phyloP scores from a whole-genome alignment of 345 rosid species.

The Bretschneidera sinensis region DNA sequence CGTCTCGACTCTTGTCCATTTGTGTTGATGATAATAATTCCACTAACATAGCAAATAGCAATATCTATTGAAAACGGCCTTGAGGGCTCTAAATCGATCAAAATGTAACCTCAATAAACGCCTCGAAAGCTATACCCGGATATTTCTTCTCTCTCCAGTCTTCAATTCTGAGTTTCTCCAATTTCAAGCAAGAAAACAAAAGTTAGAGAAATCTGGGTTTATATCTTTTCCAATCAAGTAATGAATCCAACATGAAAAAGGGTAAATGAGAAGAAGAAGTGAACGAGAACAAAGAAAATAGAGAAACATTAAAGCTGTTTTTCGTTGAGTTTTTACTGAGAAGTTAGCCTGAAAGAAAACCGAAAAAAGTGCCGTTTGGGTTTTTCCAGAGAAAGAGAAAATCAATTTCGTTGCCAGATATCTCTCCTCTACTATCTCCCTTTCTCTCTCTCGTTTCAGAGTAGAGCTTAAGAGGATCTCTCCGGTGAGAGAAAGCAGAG shows the following conservation, averaged over 20 bases:
- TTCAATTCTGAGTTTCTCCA: conserved; percentile 10
- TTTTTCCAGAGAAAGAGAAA: conserved; percentile 28
- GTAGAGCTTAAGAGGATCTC: conserved; percentile 11
- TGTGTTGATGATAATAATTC: conserved; percentile 22
- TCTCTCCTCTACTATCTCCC: conserved; percentile 26
- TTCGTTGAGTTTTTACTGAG: conserved; percentile 5
- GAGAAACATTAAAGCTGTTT: neutral
- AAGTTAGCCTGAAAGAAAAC: conserved; percentile 4
- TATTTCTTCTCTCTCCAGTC: conserved; percentile 16
- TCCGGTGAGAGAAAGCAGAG: neutral
- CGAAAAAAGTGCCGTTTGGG: conserved; percentile 25
- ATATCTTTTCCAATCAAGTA: conserved; percentile 4
- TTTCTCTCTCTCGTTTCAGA: conserved; percentile 6
- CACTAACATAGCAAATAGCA: neutral
- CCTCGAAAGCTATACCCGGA: conserved; percentile 21
- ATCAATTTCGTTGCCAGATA: conserved; percentile 21
- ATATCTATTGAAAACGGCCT: conserved; percentile 22
- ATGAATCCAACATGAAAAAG: neutral
- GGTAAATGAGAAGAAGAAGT: neutral
- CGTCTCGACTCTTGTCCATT: conserved; percentile 76
- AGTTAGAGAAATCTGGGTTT: neutral
- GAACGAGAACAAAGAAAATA: neutral
- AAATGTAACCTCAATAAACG: neutral
- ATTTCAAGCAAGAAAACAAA: neutral
- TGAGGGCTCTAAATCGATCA: conserved; percentile 18